phyloP scores from a whole-genome alignment of 2,329 filamentous ascomycete genomes.

The Thielaviopsis cerberus region DNA sequence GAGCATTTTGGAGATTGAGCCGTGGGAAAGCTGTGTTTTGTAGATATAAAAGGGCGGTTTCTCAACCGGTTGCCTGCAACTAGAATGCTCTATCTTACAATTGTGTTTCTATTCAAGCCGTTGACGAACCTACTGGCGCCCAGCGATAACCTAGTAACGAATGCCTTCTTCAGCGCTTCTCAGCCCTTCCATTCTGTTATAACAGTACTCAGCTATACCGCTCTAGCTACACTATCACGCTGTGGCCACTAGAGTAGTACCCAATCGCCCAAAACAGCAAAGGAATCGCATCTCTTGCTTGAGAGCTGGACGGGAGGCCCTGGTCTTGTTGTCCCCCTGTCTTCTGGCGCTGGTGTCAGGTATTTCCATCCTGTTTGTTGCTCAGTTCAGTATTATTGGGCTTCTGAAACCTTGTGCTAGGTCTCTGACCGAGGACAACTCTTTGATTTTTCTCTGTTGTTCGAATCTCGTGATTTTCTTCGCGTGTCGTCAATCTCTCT shows the following conservation, averaged over 20 bases:
- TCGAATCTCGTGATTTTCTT: background rate
- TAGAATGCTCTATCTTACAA: too few species aligned
- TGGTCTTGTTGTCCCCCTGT: slow-evolving; percentile 2
- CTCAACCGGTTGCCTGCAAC: too few species aligned
- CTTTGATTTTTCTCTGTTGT: background rate
- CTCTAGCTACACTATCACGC: background rate
- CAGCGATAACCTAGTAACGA: background rate
- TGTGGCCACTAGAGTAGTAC: background rate
- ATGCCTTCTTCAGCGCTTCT: background rate
- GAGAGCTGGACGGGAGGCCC: slow-evolving; percentile 4
- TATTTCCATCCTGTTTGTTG: background rate
- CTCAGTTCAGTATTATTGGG: background rate
- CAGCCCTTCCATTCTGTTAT: background rate
- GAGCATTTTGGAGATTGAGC: background rate
- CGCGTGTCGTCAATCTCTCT: background rate
- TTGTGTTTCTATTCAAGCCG: background rate
- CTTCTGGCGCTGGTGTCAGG: background rate
- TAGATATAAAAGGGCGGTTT: background rate
- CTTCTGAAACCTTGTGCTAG: background rate
- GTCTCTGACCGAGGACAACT: background rate
- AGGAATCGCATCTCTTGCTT: slow-evolving; percentile 8
- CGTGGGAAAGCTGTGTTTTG: background rate
- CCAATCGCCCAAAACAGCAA: slow-evolving; percentile 8
- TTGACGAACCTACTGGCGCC: background rate
- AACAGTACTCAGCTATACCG: background rate